These are phyloP conservation scores for Postia placenta DNA, from an alignment of 768 basidiomycete species.

Conservation along the genomic window DNA sequence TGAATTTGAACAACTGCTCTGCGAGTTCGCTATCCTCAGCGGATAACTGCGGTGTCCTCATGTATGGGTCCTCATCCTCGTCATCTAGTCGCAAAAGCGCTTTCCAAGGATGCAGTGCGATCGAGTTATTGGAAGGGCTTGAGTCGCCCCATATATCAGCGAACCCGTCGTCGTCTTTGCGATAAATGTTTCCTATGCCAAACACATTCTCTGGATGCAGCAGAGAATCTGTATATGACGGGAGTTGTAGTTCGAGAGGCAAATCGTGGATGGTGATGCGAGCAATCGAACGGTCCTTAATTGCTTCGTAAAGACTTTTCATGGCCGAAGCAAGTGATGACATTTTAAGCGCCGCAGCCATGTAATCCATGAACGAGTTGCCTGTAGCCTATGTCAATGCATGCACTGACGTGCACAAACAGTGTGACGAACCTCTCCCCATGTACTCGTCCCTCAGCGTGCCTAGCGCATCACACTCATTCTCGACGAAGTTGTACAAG, in stretches of 20 bases:
- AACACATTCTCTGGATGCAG: conserved; percentile 60
- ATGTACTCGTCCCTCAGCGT: conserved; percentile 66
- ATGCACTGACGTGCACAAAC: neutral
- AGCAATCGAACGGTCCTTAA: conserved; percentile 72
- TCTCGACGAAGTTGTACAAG: conserved; percentile 77
- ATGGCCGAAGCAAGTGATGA: conserved; percentile 79
- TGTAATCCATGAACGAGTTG: conserved; percentile 51
- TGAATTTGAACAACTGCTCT: conserved; percentile 67
- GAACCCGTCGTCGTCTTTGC: conserved; percentile 32
- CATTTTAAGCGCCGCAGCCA: conserved; percentile 48
- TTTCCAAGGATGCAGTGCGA: conserved; percentile 86
- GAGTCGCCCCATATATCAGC: conserved; percentile 59
- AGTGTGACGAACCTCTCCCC: conserved; percentile 44
- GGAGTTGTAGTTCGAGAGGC: conserved; percentile 81
- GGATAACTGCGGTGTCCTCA: conserved; percentile 50
- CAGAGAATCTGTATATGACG: conserved; percentile 69
- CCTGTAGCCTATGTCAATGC: conserved; percentile 32
- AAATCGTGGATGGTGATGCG: conserved; percentile 74
- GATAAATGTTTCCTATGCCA: conserved; percentile 46
- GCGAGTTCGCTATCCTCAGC: conserved; percentile 63
- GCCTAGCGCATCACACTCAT: conserved; percentile 67
- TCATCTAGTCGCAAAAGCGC: conserved; percentile 71
- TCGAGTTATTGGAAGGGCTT: conserved; percentile 66
- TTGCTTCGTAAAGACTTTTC: conserved; percentile 70
- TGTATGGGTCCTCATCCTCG: conserved; percentile 50